These are phyloP conservation scores for Pyrenochaeta sp. DNA, from an alignment of 2,329 filamentous ascomycete species.

Conservation along the genomic window DNA sequence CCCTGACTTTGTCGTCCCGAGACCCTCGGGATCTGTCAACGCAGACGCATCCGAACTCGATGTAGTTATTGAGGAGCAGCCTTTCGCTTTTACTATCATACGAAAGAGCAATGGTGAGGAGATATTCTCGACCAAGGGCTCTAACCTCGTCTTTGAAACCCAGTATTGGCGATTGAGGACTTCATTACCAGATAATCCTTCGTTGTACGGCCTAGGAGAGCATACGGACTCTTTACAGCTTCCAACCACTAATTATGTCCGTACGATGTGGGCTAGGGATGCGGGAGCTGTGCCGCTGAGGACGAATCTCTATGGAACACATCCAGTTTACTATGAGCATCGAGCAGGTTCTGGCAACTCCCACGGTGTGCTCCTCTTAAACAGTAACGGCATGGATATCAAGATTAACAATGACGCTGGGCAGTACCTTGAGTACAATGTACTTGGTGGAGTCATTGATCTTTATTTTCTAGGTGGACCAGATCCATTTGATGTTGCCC, in stretches of 20 bases:
- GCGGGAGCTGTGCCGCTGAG: conserved; percentile 65
- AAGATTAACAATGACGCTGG: conserved; percentile 71
- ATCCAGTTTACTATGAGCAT: conserved; percentile 78
- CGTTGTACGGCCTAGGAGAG: conserved; percentile 80
- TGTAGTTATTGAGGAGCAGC: conserved; percentile 62
- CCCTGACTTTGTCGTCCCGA: conserved; percentile 72
- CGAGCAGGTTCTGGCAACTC: conserved; percentile 54
- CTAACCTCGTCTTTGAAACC: conserved; percentile 74
- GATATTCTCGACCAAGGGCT: conserved; percentile 74
- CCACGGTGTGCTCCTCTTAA: conserved; percentile 45
- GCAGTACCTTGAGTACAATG: conserved; percentile 81
- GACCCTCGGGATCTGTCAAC: conserved; percentile 54
- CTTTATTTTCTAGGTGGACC: conserved; percentile 61
- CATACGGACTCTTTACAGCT: conserved; percentile 74
- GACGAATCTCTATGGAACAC: conserved; percentile 74
- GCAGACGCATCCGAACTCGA: conserved; percentile 55
- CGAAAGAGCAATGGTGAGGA: conserved; percentile 64
- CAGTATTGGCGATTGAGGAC: conserved; percentile 79
- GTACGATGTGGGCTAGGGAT: conserved; percentile 76
- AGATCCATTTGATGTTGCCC: conserved; percentile 54
- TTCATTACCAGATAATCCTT: conserved; percentile 70
- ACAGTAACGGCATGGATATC: conserved; percentile 69
- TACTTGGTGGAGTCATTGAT: conserved; percentile 78
- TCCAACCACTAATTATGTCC: conserved; percentile 71
- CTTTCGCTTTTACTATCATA: conserved; percentile 72